Conservation (phyloP, 129 eudicot genomes). For the sunflower (Helianthus annuus) region HanXRQr2.0-SUNRISE NC_035447.2:171158757-171159256, state of each 20-base stretch:
- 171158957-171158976: not conserved
- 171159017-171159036: not conserved
- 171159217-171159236: constrained; percentile 15
- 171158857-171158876: not conserved
- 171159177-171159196: not conserved
- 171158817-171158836: too few species aligned
- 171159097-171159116: too few species aligned
- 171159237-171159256: not conserved
- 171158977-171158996: not conserved
- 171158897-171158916: too few species aligned
- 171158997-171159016: not conserved
- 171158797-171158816: too few species aligned
- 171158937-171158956: not conserved
- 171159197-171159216: constrained; percentile 14
- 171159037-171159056: not conserved
- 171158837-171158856: too few species aligned
- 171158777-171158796: too few species aligned
- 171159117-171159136: too few species aligned
- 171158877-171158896: not conserved
- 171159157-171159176: not conserved
- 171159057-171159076: not conserved
- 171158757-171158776: not conserved
- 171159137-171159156: not conserved
- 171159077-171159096: too few species aligned
- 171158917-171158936: too few species aligned